Evolutionary conservation across 768 basidiomycete genomes (phyloP).

Genomic region (Tylopilus sp.): DNA sequence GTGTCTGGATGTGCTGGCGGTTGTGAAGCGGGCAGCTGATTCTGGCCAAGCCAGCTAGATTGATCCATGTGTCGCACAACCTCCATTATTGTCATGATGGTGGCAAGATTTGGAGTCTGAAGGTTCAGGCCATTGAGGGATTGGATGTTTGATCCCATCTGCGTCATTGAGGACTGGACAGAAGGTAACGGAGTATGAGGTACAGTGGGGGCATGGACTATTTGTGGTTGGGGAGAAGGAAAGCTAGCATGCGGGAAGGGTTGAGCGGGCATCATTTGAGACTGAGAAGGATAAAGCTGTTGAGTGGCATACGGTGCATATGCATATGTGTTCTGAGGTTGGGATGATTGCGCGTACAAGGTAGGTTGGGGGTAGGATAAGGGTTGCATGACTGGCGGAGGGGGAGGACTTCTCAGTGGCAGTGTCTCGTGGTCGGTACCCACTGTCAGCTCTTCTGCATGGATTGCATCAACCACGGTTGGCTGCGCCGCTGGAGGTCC

Average conservation of each 20-base stretch:
- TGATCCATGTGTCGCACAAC: constrained; percentile 31
- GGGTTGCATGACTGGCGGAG: constrained; percentile 5
- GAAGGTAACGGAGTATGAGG: constrained; percentile 13
- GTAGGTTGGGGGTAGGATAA: constrained; percentile 11
- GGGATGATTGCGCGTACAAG: constrained; percentile 15
- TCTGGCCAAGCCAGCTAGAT: constrained; percentile 17
- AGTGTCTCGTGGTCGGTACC: not conserved
- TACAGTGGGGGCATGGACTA: constrained; percentile 1
- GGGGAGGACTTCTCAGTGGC: constrained; percentile 3
- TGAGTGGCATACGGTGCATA: constrained; percentile 16
- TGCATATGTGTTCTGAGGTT: constrained; percentile 16
- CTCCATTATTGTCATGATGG: constrained; percentile 31
- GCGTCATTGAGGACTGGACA: constrained; percentile 15
- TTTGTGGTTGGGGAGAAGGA: constrained; percentile 18
- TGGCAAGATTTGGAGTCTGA: constrained; percentile 21
- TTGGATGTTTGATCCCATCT: constrained; percentile 8
- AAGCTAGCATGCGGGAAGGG: constrained; percentile 13
- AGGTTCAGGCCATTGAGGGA: constrained; percentile 10
- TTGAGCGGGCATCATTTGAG: constrained; percentile 15
- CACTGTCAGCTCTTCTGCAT: constrained; percentile 2
- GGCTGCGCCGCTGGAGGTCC: not conserved
- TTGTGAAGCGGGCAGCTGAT: constrained; percentile 17
- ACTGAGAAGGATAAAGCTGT: constrained; percentile 19
- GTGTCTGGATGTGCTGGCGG: constrained; percentile 1
- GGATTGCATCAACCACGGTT: not conserved